Base-by-base conservation (phyloP, 225 moss, liverwort and hornwort genomes). In the Ulota crispa region DNA sequence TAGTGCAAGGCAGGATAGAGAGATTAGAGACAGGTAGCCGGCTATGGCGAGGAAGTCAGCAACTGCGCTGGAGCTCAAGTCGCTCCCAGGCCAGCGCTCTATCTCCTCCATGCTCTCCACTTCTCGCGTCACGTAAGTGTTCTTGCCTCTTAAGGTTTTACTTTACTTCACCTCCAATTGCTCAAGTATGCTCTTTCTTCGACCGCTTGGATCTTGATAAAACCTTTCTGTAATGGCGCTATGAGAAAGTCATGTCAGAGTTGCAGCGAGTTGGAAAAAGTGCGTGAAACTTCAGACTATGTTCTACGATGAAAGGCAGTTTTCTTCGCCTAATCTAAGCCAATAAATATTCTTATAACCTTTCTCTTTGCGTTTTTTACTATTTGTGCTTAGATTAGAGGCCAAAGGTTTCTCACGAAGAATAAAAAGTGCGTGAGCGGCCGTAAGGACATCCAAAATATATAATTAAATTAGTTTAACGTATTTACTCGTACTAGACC, bases 51-150 rank as follows among this genome's bases (percentile, higher is more conserved):
- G 64, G 73, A 86, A 76, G 73, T 61, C 37, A 31, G 0, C 36
- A 50, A 60, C 36, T 19, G 59, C 41, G 52, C 77, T 13, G 36
- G 79, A 77, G 53, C 20, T 24, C 21, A 84, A 54, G 53, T 1
- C 69, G 8, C 52, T 77, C 39, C 80, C 72, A 5, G 85, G 85
- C 57, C 90, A 90, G 74, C 88, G 88, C 28, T 88, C 88, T 27
- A 88, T 90, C 84, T 37, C 74, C 50, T 82, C 82, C 77, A 86
- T 90, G 84, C 84, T 90, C 63, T 68, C 84, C 30, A 77, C 73
- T 37, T 64, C 87, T 30, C 79, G 83, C 9, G 27, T 31, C 47
- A 45, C 62, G 87, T 87, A 78, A 73, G 75, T 63, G 26, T 13
- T 57, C 23, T 8, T 15, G 14, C 64, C 15, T 26, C 28, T 26